Evolutionary conservation across 768 basidiomycete genomes (phyloP).

Genomic region (Mycena latifolia): DNA sequence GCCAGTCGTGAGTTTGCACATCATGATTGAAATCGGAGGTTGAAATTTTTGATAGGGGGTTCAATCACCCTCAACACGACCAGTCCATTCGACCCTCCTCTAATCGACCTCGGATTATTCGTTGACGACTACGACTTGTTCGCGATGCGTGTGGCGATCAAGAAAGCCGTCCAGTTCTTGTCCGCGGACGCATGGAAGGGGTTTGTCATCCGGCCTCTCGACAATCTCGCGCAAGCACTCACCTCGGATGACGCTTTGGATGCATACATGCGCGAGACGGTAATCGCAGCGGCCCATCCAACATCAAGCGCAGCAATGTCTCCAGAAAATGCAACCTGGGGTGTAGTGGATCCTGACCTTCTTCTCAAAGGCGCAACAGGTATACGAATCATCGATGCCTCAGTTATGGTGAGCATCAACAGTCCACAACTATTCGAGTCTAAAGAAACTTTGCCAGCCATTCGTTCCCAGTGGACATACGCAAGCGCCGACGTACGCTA

Average conservation of each 20-base stretch:
- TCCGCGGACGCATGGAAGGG: slow-evolving; percentile 43
- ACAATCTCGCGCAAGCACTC: slow-evolving; percentile 36
- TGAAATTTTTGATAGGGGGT: slow-evolving; percentile 34
- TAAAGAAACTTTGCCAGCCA: background rate
- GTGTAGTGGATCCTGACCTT: slow-evolving; percentile 52
- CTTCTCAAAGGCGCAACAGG: slow-evolving; percentile 48
- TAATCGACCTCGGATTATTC: slow-evolving; percentile 44
- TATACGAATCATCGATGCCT: slow-evolving; percentile 54
- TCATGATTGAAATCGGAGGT: no score
- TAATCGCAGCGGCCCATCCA: slow-evolving; percentile 41
- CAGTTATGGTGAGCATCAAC: slow-evolving; percentile 45
- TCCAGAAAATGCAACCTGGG: slow-evolving; percentile 37
- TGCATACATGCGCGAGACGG: slow-evolving; percentile 39
- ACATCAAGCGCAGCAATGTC: slow-evolving; percentile 48
- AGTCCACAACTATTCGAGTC: background rate
- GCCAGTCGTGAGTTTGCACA: slow-evolving; percentile 18
- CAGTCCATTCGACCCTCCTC: slow-evolving; percentile 42
- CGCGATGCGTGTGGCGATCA: slow-evolving; percentile 44
- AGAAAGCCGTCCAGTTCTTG: slow-evolving; percentile 41
- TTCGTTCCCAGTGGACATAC: slow-evolving; percentile 30
- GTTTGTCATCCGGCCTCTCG: slow-evolving; percentile 40
- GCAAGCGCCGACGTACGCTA: slow-evolving; percentile 26
- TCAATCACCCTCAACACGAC: slow-evolving; percentile 42
- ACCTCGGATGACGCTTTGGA: slow-evolving; percentile 44
- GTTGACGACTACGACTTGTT: slow-evolving; percentile 39